Conservation (phyloP, 352 stramenopile genomes). For the Phytophthora parvispora region DNA sequence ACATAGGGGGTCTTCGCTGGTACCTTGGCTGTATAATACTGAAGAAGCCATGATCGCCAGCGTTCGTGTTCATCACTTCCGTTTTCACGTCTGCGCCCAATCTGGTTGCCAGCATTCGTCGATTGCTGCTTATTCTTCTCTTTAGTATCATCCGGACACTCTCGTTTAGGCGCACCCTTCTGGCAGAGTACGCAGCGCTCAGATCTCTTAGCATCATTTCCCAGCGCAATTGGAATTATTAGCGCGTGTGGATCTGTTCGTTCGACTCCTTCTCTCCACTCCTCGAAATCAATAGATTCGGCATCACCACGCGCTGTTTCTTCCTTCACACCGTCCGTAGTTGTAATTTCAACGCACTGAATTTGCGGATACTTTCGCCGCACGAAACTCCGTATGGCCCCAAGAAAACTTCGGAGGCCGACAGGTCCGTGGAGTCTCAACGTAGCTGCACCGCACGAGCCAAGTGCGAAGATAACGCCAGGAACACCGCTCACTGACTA, state of each 20-base stretch:
- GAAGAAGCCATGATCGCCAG: constrained; percentile 53
- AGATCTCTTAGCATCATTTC: background rate
- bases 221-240: constrained; percentile 41
- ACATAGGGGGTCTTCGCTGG: constrained; percentile 62
- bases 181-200: constrained; percentile 25
- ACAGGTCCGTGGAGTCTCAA: constrained; percentile 61
- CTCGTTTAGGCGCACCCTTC: constrained; percentile 8
- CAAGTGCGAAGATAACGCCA: constrained; percentile 72
- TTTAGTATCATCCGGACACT: background rate
- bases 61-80: constrained; percentile 40
- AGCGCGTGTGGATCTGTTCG: constrained; percentile 42
- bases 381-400: constrained; percentile 73
- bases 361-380: constrained; percentile 72
- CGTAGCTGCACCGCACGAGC: constrained; percentile 52
- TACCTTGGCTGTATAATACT: constrained; percentile 61
- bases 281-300: constrained; percentile 20
- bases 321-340: background rate
- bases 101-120: too few relatives aligned
- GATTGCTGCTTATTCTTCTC: background rate
- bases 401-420: constrained; percentile 49
- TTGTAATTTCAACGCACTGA: constrained; percentile 53
- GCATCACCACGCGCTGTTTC: background rate
- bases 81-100: constrained; percentile 16
- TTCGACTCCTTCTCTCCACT: constrained; percentile 24
- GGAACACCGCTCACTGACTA: constrained; percentile 78